A percentile compares a stretch with the other conserved stretches of the same genome.
phyloP scores from a whole-genome alignment of 83 land plant species.

The Isoetes engelmannii region DNA sequence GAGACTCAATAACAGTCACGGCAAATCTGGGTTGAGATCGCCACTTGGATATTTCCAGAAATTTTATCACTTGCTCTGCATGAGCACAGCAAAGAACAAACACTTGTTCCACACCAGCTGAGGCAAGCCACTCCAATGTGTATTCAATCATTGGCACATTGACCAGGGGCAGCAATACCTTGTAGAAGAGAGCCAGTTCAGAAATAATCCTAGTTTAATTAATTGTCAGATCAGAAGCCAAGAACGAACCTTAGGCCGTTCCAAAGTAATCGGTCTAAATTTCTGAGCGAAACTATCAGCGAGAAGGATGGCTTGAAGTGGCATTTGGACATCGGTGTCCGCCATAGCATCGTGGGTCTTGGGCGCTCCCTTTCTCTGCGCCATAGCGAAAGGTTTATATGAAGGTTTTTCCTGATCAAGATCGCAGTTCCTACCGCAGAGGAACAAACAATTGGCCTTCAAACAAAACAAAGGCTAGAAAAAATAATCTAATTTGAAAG shows the following conservation, averaged over 20 bases:
- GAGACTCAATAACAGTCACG: slow-evolving; percentile 69
- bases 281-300: slow-evolving; percentile 85
- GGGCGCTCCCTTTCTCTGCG: neutral
- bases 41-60: slow-evolving; percentile 75
- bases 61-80: slow-evolving; percentile 61
- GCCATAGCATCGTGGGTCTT: slow-evolving; percentile 7
- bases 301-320: slow-evolving; percentile 77
- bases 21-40: slow-evolving; percentile 51
- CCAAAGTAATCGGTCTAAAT: slow-evolving; percentile 92
- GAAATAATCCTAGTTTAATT: neutral
- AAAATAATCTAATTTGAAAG: too few species aligned
- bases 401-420: neutral
- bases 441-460: too few species aligned
- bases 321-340: slow-evolving; percentile 60
- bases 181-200: neutral
- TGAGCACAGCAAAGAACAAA: slow-evolving; percentile 96
- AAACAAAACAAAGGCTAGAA: too few species aligned
- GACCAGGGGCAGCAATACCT: slow-evolving; percentile 84
- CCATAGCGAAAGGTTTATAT: neutral
- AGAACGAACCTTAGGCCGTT: slow-evolving; percentile 78
- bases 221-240: neutral
- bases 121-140: slow-evolving; percentile 88
- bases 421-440: too few species aligned
- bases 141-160: slow-evolving; percentile 91
- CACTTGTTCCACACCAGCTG: slow-evolving; percentile 90